Evolutionary conservation across 495 filamentous ascomycete species (phyloP), one percentile per base, ranked within the genome.

Genomic region (Neohortaea acidophila): DNA sequence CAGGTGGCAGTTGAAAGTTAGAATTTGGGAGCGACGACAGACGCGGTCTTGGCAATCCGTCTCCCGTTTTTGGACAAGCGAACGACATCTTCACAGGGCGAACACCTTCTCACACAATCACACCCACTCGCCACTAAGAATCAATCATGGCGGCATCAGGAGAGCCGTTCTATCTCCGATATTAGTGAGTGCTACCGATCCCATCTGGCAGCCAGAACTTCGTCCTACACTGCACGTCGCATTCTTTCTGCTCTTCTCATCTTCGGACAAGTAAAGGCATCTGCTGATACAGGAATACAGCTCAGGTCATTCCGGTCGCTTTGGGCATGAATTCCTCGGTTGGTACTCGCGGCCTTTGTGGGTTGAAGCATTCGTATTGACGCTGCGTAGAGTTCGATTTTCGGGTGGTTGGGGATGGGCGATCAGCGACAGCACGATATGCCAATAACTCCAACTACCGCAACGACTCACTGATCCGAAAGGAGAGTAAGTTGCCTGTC

Each of bases 361-460:
- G 14, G 12, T n/a, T 30, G 21, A 38, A 14, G 9, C 10, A 30
- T 44, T 17, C 3, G 24, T 8, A 27, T 19, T 19, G 12, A 5
- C 14, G 11, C 32, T 18, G 15, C 4, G 9, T 44, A 96, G 89
- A 99, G 64, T 99, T 96, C 61, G 91, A 99, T 60, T 84, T 99
- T 53, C 78, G 89, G 33, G 81, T 81, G 19, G 69, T 94, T 22
- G 81, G 81, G 23, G 91, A 99, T 58, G 91, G 91, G n/a, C 74
- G 81, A 29, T 93, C 86, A 54, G 89, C 91, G 27, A 81, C 83
- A 33, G 84, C 87, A 10, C 79, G 91, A 53, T 99, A 99, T 61
- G 91, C 91, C 28, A 99, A 99, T 66, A 99, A 99, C 60, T 94
- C 89, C 36, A 99, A 96, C 62, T 99, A 99, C 63, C 78, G 91